Evolutionary conservation across 176 grass and related monocot genomes (phyloP), one percentile per base, ranked within the genome.

Genomic region (Lolium perenne): DNA sequence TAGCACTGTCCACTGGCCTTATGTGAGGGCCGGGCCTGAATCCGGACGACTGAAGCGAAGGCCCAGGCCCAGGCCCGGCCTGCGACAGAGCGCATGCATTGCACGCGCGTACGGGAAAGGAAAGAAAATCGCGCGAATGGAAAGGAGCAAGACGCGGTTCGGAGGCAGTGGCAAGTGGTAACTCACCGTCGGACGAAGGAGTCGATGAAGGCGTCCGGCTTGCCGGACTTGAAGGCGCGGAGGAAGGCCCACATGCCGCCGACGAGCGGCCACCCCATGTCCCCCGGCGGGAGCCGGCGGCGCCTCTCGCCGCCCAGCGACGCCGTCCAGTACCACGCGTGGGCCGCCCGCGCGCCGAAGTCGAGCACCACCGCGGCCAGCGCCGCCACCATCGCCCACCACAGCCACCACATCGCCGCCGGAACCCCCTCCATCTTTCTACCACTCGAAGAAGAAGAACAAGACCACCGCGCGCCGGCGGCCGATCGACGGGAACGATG

Each of bases 161-260:
- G 26, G 26, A 29, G 26, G 26, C 26, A 29, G 26, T 29, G 26
- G 26, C 26, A 41, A 41, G 40, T 41, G 6, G 6, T 4, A 6
- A 17, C 89, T 71, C 14, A 95, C 94, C 97, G 88, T 51, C 82
- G 86, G 84, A 85, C 13, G 80, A 87, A 92, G 76, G 92, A 92
- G 76, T 13, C 80, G 89, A 98, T 80, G 94, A 98, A 98, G 79
- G 90, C 51, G 86, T 98, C 97, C 0, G 97, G 97, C 7, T 89
- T 61, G 86, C 79, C 82, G 74, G 92, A 92, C 84, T 95, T 95
- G 87, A 94, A 98, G 29, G 92, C 92, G 9, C 84, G 82, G 86
- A 99, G 92, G 79, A 99, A 99, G 21, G 88, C 81, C 90, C 82
- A 88, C 94, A 99, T 99, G 90, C 77, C 91, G 75, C 94, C 94